Conservation (phyloP, 2,329 filamentous ascomycete species). For the Trichophyton equinum region DNA sequence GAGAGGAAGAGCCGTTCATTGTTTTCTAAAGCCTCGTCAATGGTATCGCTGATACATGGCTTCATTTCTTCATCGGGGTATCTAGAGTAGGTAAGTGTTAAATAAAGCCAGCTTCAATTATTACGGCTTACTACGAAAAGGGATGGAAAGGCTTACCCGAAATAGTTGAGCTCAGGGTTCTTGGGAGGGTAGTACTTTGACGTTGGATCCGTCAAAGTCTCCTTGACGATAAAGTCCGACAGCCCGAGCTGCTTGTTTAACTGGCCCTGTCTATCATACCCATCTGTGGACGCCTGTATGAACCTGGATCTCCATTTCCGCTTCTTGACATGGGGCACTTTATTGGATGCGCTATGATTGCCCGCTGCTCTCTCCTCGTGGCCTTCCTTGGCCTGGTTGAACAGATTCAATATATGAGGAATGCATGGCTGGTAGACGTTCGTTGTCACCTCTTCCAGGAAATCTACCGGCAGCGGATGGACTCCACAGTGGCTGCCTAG, state of each 20-base stretch:
- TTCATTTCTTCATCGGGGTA: constrained; percentile 31
- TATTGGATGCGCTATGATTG: background rate
- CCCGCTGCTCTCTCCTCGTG: background rate
- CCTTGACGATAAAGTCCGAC: constrained; percentile 19
- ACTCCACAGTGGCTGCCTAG: constrained; percentile 23
- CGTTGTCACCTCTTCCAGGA: constrained; percentile 19
- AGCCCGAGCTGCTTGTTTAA: constrained; percentile 29
- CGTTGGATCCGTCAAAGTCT: constrained; percentile 18
- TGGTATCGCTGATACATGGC: constrained; percentile 22
- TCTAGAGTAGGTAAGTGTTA: constrained; percentile 10
- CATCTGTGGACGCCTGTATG: constrained; percentile 22
- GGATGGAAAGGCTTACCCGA: constrained; percentile 22
- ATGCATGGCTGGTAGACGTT: constrained; percentile 25
- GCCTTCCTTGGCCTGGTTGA: constrained; percentile 14
- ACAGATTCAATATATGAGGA: constrained; percentile 22
- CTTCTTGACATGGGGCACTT: constrained; percentile 12
- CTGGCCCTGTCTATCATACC: constrained; percentile 19
- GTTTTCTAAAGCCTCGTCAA: constrained; percentile 18
- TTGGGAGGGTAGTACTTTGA: constrained; percentile 24
- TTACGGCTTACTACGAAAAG: background rate
- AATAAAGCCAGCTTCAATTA: background rate
- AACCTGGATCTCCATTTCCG: constrained; percentile 23
- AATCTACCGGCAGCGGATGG: constrained; percentile 20
- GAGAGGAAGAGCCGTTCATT: constrained; percentile 21
- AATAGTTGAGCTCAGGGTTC: constrained; percentile 31